phyloP scores from a whole-genome alignment of 1,284 basidiomycete genomes.

The Microbotryum saponariae region DNA sequence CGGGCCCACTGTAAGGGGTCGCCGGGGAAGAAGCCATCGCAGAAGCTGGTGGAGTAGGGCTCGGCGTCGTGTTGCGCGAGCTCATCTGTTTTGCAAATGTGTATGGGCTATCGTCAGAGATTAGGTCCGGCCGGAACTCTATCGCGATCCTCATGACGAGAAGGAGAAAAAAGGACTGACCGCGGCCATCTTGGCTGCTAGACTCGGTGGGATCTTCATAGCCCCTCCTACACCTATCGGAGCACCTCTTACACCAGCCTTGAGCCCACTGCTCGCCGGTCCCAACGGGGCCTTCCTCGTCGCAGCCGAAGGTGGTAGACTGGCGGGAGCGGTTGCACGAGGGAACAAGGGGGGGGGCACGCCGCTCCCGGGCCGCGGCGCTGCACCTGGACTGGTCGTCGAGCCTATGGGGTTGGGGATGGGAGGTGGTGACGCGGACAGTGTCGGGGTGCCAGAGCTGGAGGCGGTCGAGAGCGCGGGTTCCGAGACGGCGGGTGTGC shows the following conservation, averaged over 20 bases:
- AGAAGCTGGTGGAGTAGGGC: not conserved
- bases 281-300: not conserved
- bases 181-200: constrained; percentile 88
- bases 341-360: constrained; percentile 5
- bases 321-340: not conserved
- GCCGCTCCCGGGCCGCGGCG: not conserved
- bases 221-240: constrained; percentile 26
- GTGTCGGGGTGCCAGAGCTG: no score
- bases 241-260: constrained; percentile 32
- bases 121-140: no score
- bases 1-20: constrained; percentile 13
- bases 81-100: not conserved
- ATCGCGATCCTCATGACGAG: not conserved
- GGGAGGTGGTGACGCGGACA: no score
- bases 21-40: not conserved
- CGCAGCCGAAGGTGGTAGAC: not conserved
- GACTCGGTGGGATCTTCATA: constrained; percentile 61
- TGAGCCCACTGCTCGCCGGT: constrained; percentile 2
- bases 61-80: no score
- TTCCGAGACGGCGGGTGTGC: no score
- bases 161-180: constrained; percentile 45
- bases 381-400: no score
- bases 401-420: no score
- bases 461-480: no score
- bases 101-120: not conserved